phyloP scores from a whole-genome alignment of 371 early-diverging fungal species.

The Syncephalastrum sp. region DNA sequence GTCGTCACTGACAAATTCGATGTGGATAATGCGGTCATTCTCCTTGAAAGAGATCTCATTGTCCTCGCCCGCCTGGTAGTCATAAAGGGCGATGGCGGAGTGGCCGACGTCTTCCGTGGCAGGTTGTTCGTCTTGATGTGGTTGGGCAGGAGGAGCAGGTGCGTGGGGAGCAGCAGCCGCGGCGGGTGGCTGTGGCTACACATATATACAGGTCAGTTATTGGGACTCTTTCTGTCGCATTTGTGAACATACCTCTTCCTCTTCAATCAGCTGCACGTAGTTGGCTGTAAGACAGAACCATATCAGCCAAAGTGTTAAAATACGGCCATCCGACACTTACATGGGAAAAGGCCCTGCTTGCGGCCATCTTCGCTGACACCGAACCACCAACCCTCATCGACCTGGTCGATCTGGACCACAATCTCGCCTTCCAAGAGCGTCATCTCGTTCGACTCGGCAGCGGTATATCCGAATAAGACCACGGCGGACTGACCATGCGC shows the following conservation, averaged over 20 bases:
- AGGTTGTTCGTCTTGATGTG: constrained; percentile 15
- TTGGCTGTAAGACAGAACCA: constrained; percentile 43
- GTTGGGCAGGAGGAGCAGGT: constrained; percentile 13
- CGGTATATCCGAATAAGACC: constrained; percentile 75
- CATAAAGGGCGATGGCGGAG: constrained; percentile 73
- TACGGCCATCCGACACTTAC: constrained; percentile 22
- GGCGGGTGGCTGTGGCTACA: constrained; percentile 6
- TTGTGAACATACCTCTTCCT: constrained; percentile 19
- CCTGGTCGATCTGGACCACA: constrained; percentile 64
- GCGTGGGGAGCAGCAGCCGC: constrained; percentile 15
- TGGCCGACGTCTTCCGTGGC: constrained; percentile 27
- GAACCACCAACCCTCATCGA: constrained; percentile 91
- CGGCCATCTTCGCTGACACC: constrained; percentile 77
- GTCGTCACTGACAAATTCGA: constrained; percentile 83
- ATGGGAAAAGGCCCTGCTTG: constrained; percentile 85
- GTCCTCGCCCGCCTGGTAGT: constrained; percentile 85
- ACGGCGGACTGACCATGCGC: constrained; percentile 47
- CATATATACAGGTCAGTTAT: no score
- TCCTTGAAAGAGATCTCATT: constrained; percentile 85
- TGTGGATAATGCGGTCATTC: constrained; percentile 73
- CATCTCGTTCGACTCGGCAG: constrained; percentile 87
- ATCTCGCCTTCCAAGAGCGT: constrained; percentile 80
- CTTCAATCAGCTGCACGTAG: constrained; percentile 70
- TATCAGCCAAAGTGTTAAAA: neutral
- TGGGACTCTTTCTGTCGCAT: neutral